Evolutionary conservation across 2,329 filamentous ascomycete genomes (phyloP).

Genomic region (Dendrostoma leiphaemia): DNA sequence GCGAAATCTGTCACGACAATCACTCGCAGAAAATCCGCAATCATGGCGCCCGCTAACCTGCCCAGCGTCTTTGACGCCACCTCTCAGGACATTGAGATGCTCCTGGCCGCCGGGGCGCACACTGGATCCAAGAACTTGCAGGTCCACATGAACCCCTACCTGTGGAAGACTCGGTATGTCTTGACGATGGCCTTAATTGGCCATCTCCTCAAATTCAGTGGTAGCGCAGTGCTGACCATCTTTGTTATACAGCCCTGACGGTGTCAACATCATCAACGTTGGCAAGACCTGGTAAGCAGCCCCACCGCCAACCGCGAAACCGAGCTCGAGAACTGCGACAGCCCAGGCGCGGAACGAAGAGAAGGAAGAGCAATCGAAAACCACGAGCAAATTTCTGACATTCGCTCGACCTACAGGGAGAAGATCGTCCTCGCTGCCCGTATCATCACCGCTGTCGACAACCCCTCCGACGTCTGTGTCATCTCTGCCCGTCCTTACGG

Average conservation of each 20-base stretch:
- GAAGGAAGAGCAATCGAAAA: neutral
- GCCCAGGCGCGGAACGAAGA: neutral
- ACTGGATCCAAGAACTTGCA: constrained; percentile 99
- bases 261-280: constrained; percentile 99
- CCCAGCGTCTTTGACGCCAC: constrained; percentile 96
- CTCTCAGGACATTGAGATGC: constrained; percentile 98
- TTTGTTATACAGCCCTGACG: constrained; percentile 83
- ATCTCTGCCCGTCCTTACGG: constrained; percentile 99
- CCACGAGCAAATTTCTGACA: neutral
- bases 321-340: neutral
- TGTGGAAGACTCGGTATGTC: constrained; percentile 71
- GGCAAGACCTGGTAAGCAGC: constrained; percentile 94
- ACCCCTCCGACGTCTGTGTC: constrained; percentile 98
- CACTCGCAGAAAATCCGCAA: constrained; percentile 27
- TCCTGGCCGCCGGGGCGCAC: constrained; percentile 94
- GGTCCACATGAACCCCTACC: constrained; percentile 98
- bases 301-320: neutral
- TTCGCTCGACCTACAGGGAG: constrained; percentile 64
- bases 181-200: neutral
- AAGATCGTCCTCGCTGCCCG: constrained; percentile 99
- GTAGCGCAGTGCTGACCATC: constrained; percentile 1
- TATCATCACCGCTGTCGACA: constrained; percentile 98
- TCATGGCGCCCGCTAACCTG: constrained; percentile 91
- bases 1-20: constrained; percentile 16
- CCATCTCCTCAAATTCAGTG: neutral